Evolutionary conservation across 805 yeast genomes (phyloP).

Genomic region (Huiozyma sinensis): DNA sequence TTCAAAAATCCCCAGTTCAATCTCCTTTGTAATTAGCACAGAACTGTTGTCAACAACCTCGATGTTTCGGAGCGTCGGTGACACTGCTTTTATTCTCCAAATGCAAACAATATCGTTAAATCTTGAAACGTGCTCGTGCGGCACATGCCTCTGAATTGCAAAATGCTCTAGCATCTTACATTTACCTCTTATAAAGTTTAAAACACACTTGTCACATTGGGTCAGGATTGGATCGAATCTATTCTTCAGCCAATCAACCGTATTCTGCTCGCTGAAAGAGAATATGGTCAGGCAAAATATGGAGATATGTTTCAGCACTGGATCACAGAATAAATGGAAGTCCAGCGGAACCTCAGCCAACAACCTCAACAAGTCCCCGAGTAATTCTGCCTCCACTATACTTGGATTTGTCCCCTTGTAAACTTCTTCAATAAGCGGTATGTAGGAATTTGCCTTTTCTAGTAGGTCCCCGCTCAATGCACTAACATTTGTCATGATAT

Average conservation of each 20-base stretch:
- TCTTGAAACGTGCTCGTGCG: slow-evolving; percentile 32
- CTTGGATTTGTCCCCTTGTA: slow-evolving; percentile 20
- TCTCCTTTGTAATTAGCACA: slow-evolving; percentile 13
- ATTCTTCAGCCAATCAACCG: slow-evolving; percentile 35
- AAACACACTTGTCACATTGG: slow-evolving; percentile 44
- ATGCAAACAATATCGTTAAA: slow-evolving; percentile 27
- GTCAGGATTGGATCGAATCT: slow-evolving; percentile 32
- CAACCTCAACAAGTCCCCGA: slow-evolving; percentile 33
- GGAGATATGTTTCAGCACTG: slow-evolving; percentile 36
- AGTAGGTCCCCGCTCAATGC: background rate
- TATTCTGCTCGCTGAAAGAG: slow-evolving; percentile 42
- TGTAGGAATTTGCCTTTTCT: slow-evolving; percentile 11
- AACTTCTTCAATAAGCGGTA: slow-evolving; percentile 19
- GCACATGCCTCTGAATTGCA: slow-evolving; percentile 37
- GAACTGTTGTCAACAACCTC: slow-evolving; percentile 14
- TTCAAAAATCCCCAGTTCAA: slow-evolving; percentile 31
- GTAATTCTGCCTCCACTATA: slow-evolving; percentile 21
- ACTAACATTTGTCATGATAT: slow-evolving; percentile 1
- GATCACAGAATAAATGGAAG: slow-evolving; percentile 49
- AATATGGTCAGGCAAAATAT: slow-evolving; percentile 48
- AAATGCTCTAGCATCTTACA: slow-evolving; percentile 42
- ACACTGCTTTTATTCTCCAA: slow-evolving; percentile 27
- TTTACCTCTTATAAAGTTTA: slow-evolving; percentile 43
- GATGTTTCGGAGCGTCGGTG: slow-evolving; percentile 17
- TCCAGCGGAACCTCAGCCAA: slow-evolving; percentile 23